A percentile compares a stretch with the other conserved stretches of the same genome.
phyloP scores from a whole-genome alignment of 495 filamentous ascomycete species.

The Penicillium desertorum region DNA sequence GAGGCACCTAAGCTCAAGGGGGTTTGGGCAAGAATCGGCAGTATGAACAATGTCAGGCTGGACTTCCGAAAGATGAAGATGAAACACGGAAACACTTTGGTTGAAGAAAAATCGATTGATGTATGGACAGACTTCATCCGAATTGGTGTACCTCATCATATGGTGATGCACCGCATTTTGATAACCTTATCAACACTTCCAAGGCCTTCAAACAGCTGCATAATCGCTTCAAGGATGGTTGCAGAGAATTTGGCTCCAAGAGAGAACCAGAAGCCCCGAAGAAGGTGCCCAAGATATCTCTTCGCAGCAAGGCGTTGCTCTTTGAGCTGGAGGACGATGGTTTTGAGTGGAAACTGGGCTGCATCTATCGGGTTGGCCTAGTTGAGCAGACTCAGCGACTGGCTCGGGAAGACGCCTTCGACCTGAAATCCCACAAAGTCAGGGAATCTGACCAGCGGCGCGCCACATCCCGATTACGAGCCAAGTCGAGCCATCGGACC shows the following conservation, averaged over 20 bases:
- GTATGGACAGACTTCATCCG: slow-evolving; percentile 81
- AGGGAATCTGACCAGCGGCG: slow-evolving; percentile 61
- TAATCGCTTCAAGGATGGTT: slow-evolving; percentile 81
- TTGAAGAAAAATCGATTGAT: slow-evolving; percentile 82
- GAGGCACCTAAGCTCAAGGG: slow-evolving; percentile 76
- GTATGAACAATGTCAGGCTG: slow-evolving; percentile 73
- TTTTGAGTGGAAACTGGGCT: slow-evolving; percentile 94
- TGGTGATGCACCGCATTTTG: slow-evolving; percentile 86
- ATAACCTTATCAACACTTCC: slow-evolving; percentile 83
- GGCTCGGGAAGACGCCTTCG: slow-evolving; percentile 86
- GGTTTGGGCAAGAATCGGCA: slow-evolving; percentile 82
- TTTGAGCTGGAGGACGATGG: slow-evolving; percentile 94
- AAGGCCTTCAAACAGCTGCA: slow-evolving; percentile 89
- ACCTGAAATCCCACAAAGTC: slow-evolving; percentile 81
- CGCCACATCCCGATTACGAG: slow-evolving; percentile 50
- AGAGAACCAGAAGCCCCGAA: slow-evolving; percentile 83
- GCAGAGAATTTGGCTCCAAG: slow-evolving; percentile 81
- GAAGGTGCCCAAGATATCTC: slow-evolving; percentile 75
- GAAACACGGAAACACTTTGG: slow-evolving; percentile 58
- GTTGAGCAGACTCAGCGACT: slow-evolving; percentile 85
- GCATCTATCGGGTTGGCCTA: slow-evolving; percentile 85
- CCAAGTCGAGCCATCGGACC: slow-evolving; percentile 50
- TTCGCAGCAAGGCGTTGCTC: slow-evolving; percentile 76
- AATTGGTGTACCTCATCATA: slow-evolving; percentile 87
- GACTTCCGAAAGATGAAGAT: slow-evolving; percentile 75